Percentiles rank a stretch among this genome's conserved stretches.
These are phyloP conservation scores for Ballota nigra DNA, from an alignment of 257 asterid genomes.

Conservation along the genomic window DNA sequence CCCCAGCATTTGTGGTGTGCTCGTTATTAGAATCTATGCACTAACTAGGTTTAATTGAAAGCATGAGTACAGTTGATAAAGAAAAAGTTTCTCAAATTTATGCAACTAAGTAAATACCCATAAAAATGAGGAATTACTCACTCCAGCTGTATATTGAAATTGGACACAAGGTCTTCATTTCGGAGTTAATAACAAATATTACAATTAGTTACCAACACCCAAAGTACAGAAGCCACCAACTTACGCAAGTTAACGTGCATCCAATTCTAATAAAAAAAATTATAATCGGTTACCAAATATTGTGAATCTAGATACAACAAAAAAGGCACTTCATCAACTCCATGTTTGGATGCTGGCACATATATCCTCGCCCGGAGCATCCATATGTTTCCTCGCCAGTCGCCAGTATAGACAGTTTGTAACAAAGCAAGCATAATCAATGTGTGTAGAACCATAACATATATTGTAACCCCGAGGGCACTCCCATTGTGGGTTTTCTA, in stretches of 20 bases:
- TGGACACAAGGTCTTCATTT: neutral
- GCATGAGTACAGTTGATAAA: neutral
- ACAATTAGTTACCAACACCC: neutral
- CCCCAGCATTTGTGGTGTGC: conserved; percentile 4
- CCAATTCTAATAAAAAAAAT: neutral
- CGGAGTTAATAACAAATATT: neutral
- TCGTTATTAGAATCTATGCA: neutral
- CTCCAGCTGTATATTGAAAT: neutral
- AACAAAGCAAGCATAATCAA: neutral
- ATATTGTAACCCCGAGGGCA: neutral
- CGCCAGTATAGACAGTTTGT: neutral
- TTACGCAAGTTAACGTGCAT: neutral
- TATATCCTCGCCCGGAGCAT: neutral
- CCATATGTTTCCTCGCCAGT: neutral
- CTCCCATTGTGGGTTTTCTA: neutral
- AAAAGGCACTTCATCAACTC: neutral
- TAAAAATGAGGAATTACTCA: neutral
- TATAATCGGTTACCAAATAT: neutral
- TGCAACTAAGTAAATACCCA: conserved; percentile 1
- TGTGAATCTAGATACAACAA: neutral
- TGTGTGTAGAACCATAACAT: neutral
- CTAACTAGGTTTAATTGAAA: neutral
- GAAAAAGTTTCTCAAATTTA: neutral
- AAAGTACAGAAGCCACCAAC: neutral
- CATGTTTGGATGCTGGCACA: neutral